phyloP scores from a whole-genome alignment of 208 protist species.

The Leishmania lainsoni region DNA sequence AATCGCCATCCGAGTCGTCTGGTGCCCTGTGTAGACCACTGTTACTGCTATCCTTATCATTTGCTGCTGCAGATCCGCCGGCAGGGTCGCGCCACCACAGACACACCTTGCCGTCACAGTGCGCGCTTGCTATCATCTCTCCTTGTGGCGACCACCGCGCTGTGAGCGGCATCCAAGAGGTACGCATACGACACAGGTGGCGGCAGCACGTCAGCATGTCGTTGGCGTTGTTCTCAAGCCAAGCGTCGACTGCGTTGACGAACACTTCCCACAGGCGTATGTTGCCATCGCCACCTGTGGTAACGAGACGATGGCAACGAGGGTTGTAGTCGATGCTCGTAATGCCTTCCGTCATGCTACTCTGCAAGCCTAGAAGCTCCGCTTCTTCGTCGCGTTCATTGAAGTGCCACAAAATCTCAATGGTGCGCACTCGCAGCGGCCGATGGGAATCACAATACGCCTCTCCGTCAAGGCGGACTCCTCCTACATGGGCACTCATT shows the following conservation, averaged over 20 bases:
- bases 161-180: slow-evolving; percentile 78
- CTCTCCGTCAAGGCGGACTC: background rate
- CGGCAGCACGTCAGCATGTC: slow-evolving; percentile 76
- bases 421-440: slow-evolving; percentile 71
- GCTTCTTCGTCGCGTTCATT: slow-evolving; percentile 79
- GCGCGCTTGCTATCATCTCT: slow-evolving; percentile 75
- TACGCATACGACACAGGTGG: slow-evolving; percentile 63
- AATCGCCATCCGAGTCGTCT: slow-evolving; percentile 12
- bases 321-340: slow-evolving; percentile 77
- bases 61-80: slow-evolving; percentile 6
- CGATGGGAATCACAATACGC: background rate
- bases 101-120: slow-evolving; percentile 86
- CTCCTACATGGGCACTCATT: background rate
- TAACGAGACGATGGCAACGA: slow-evolving; percentile 62
- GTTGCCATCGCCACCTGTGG: slow-evolving; percentile 80
- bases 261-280: slow-evolving; percentile 74
- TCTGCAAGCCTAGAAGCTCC: slow-evolving; percentile 71
- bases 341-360: slow-evolving; percentile 73
- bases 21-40: background rate
- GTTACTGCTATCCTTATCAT: background rate
- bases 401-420: slow-evolving; percentile 88
- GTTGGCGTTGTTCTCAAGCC: slow-evolving; percentile 53
- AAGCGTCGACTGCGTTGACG: slow-evolving; percentile 45
- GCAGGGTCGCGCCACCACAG: slow-evolving; percentile 78
- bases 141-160: slow-evolving; percentile 87